Evolutionary conservation across 2,329 filamentous ascomycete genomes (phyloP), one percentile per base, ranked within the genome.

Genomic region (Diplodia mutila): DNA sequence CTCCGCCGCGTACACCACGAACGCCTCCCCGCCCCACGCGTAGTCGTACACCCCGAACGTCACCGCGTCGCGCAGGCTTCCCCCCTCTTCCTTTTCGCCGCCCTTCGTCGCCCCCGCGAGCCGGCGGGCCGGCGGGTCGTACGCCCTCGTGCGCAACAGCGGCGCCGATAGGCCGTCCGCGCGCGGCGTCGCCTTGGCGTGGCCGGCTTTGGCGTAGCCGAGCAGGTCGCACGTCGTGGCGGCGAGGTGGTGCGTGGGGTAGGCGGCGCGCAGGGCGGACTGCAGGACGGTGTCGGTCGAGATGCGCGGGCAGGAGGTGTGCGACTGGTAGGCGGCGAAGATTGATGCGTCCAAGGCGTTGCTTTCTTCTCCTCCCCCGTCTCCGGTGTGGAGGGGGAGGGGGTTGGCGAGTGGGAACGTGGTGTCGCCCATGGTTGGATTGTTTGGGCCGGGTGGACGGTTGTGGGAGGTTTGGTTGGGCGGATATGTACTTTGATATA

Each of bases 271-370:
- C 11, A 84, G 74, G n/a, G 81, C 77, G 68, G 82, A 78, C 57
- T 80, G 76, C 25, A 84, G 70, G 32, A 83, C 78, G 37, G 74
- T 70, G 67, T 83, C 80, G 65, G 82, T 83, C 68, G 80, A 78
- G 71, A 82, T 68, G 68, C 81, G 80, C 54, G 77, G 75, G 54
- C 70, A 81, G 53, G 79, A 77, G 27, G 80, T 79, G 69, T 84
- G 80, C 57, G 82, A 76, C 72, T 81, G 80, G 73, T 79, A 84
- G 27, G 59, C 7, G 29, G 46, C 16, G 42, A 23, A 51, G 46
- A 63, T 39, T 7, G n/a, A 46, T 4, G 8, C 7, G 2, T 21
- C 9, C 6, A 27, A 11, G 23, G 55, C 2, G 25, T 34, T 27
- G 52, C 4, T 11, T 23, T 12, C 23, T 25, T 53, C 29, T 32